Conservation (phyloP, 2,329 filamentous ascomycete genomes). For the Aspergillus sclerotialis region DNA sequence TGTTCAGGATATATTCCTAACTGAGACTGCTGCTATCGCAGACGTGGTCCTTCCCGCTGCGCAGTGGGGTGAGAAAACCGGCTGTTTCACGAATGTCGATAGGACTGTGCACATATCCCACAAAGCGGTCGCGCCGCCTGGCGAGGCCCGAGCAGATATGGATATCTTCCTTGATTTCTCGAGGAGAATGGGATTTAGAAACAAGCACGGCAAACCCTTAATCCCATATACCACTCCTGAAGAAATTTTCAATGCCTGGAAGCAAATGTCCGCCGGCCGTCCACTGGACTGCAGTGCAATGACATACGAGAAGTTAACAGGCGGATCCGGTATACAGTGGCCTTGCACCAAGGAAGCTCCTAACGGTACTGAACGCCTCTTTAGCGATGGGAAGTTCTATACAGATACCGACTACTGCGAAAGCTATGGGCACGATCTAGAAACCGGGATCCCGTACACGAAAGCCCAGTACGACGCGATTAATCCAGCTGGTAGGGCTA, state of each 20-base stretch:
- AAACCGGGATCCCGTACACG: constrained; percentile 28
- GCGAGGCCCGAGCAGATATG: constrained; percentile 28
- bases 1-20: constrained; percentile 31
- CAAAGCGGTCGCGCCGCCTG: constrained; percentile 33
- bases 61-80: constrained; percentile 34
- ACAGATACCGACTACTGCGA: constrained; percentile 32
- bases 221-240: constrained; percentile 23
- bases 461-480: constrained; percentile 22
- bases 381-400: constrained; percentile 27
- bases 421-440: constrained; percentile 31
- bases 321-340: constrained; percentile 33
- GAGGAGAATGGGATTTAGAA: constrained; percentile 27
- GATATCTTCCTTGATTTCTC: constrained; percentile 31
- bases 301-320: constrained; percentile 27
- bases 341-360: constrained; percentile 28
- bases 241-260: constrained; percentile 33
- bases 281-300: constrained; percentile 30
- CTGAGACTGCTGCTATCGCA: constrained; percentile 29
- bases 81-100: constrained; percentile 34
- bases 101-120: constrained; percentile 31
- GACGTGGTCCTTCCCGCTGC: constrained; percentile 33
- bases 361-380: constrained; percentile 27
- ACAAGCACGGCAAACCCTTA: constrained; percentile 26
- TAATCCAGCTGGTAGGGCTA: constrained; percentile 28
- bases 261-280: constrained; percentile 24